Base-by-base conservation (phyloP, 768 basidiomycete genomes). In the Serendipita sp. region DNA sequence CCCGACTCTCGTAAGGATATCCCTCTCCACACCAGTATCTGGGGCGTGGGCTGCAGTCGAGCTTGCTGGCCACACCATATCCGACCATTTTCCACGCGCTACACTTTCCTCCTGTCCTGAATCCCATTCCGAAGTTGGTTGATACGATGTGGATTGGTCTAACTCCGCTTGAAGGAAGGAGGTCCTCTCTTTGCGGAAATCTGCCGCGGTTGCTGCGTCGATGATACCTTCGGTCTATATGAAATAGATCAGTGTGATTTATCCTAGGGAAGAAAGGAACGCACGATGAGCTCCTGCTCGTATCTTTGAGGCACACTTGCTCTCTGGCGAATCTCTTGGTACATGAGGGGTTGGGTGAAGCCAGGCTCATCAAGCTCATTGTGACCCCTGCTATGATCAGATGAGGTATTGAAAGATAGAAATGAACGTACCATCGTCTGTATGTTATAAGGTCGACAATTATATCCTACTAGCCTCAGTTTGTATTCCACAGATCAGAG, bases 341-440 rank as follows among this genome's bases (percentile, higher is more conserved):
- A 96, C 92, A 95, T 96, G 8, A 85, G 75, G 0, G 93, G 92
- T 66, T 86, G 87, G 0, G 93, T 95, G 72, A 91, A 88, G 15
- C 83, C 83, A 0, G 90, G 90, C 63, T 92, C 81, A 70, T 93
- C 89, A 35, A 92, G 79, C 73, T 93, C 91, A 69, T 94, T 94
- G 72, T 93, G 91, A 1, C 91, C 83, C 83, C 89, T 84, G 32
- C 63, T 35, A 44, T 13, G n/a, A 30, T 34, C 30, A 64, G n/a
- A 16, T 63, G 34, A 11, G 52, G 10, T 54, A 13, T 30, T 54
- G 32, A 32, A n/a, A 1, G 11, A 13, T 16, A 8, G 23, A 16
- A 23, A 41, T 15, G 32, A 10, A 70, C 80, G 36, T 68, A 83
- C 86, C 88, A 89, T 70, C 91, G 80, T 30, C 92, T 82, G 71